A percentile compares a stretch with the other conserved stretches of the same genome.
Conservation (phyloP, 148 eudicot species). For the Fallopia convolvulus region DNA sequence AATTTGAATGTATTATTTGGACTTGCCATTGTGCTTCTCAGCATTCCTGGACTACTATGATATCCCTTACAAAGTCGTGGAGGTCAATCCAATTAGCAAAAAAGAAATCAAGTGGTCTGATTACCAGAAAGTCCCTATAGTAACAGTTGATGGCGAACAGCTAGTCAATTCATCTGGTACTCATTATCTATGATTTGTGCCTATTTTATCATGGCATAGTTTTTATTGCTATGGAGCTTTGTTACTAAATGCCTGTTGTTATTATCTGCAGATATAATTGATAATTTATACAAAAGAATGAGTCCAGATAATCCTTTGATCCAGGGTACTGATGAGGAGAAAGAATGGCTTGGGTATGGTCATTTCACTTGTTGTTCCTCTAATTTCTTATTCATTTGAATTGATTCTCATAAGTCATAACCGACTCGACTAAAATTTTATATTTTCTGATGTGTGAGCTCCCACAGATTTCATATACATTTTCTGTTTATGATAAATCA, state of each 20-base stretch:
- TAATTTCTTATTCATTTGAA: background rate
- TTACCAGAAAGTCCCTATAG: conserved; percentile 88
- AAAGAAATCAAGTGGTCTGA: conserved; percentile 98
- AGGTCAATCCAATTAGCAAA: conserved; percentile 93
- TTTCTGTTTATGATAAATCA: background rate
- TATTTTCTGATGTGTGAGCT: background rate
- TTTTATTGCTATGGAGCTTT: background rate
- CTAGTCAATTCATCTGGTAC: conserved; percentile 92
- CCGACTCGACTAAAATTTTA: background rate
- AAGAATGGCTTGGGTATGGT: conserved; percentile 73
- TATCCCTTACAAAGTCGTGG: conserved; percentile 90
- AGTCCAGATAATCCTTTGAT: conserved; percentile 29
- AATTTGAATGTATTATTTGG: background rate
- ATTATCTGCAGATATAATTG: conserved; percentile 56
- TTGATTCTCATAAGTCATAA: background rate
- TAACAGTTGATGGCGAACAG: conserved; percentile 84
- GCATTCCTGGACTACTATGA: conserved; percentile 88
- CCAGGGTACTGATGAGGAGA: conserved; percentile 50
- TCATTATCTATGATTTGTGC: background rate
- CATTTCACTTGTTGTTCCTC: background rate
- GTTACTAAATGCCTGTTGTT: background rate
- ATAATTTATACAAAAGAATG: conserved; percentile 40
- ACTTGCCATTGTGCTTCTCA: conserved; percentile 20
- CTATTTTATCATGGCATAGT: background rate
- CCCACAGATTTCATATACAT: background rate